Conservation (phyloP, 176 grass and related monocot species). For the Guadua angustifolia region DNA sequence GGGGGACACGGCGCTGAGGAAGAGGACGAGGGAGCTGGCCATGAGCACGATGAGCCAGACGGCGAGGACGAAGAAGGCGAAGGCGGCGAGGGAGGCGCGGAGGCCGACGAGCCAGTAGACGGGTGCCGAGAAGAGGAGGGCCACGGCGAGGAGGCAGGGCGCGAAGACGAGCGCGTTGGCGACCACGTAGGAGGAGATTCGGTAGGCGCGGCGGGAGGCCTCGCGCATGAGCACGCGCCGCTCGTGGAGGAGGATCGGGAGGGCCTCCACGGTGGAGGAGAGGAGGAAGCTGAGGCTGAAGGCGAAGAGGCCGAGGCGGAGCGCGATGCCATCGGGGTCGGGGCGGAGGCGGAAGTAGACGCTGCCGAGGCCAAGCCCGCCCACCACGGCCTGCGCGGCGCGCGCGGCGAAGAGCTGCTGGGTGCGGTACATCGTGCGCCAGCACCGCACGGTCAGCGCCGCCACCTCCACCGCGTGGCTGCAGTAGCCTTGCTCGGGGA, state of each 20-base stretch:
- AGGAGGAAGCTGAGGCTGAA: slow-evolving; percentile 96
- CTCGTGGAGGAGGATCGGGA: slow-evolving; percentile 89
- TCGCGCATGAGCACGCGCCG: slow-evolving; percentile 86
- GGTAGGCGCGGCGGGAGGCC: slow-evolving; percentile 68
- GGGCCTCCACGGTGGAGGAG: slow-evolving; percentile 83
- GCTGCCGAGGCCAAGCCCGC: slow-evolving; percentile 73
- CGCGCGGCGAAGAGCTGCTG: slow-evolving; percentile 81
- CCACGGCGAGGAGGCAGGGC: slow-evolving; percentile 81
- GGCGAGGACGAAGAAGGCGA: slow-evolving; percentile 72
- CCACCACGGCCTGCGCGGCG: slow-evolving; percentile 77
- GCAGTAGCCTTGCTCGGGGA: slow-evolving; percentile 49
- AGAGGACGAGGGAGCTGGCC: slow-evolving; percentile 86
- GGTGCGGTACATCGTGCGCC: slow-evolving; percentile 86
- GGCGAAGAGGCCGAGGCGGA: slow-evolving; percentile 86
- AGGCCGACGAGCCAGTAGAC: slow-evolving; percentile 84
- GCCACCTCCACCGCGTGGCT: slow-evolving; percentile 57
- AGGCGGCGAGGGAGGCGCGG: slow-evolving; percentile 47
- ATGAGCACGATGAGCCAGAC: slow-evolving; percentile 92
- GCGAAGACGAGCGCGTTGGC: slow-evolving; percentile 78
- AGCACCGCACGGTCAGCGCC: slow-evolving; percentile 65
- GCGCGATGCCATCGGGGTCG: slow-evolving; percentile 59
- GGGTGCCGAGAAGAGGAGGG: slow-evolving; percentile 66
- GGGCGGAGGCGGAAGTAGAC: slow-evolving; percentile 65
- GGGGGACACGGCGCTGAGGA: slow-evolving; percentile 78
- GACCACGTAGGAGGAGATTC: slow-evolving; percentile 78